These are phyloP conservation scores for Clonostachys rhizophaga DNA, from an alignment of 2,329 filamentous ascomycete species.

Conservation along the genomic window DNA sequence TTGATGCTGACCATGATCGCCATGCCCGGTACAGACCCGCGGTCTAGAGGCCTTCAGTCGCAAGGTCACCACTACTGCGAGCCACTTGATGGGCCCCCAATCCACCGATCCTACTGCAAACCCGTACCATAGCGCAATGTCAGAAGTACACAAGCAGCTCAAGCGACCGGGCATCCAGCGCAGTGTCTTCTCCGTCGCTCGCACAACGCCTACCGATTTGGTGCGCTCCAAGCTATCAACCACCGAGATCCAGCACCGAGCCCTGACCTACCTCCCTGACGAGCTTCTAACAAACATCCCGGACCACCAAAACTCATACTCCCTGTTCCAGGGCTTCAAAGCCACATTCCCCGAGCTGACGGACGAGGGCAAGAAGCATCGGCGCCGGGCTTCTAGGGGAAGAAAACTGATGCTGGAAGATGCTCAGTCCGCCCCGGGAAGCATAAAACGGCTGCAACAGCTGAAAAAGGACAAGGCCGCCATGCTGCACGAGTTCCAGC, in stretches of 20 bases:
- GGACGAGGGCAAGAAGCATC: constrained; percentile 67
- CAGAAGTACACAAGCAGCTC: constrained; percentile 84
- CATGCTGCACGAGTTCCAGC: constrained; percentile 81
- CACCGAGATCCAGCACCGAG: constrained; percentile 89
- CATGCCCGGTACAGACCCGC: constrained; percentile 55
- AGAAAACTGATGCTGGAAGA: constrained; percentile 74
- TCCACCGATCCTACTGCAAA: constrained; percentile 41
- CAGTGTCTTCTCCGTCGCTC: constrained; percentile 85
- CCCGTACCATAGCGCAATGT: constrained; percentile 85
- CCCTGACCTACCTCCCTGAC: constrained; percentile 82
- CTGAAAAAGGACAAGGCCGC: constrained; percentile 76
- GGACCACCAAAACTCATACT: constrained; percentile 80
- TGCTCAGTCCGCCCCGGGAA: constrained; percentile 32
- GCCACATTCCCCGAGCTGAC: constrained; percentile 72
- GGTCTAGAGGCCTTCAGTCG: constrained; percentile 89
- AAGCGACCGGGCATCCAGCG: constrained; percentile 79
- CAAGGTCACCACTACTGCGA: constrained; percentile 92
- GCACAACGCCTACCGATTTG: constrained; percentile 88
- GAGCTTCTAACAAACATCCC: constrained; percentile 87
- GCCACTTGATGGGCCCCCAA: constrained; percentile 75
- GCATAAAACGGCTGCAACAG: constrained; percentile 62
- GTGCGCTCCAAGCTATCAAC: constrained; percentile 89
- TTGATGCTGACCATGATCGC: too few species aligned
- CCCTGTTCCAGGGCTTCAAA: constrained; percentile 94
- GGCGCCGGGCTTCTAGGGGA: constrained; percentile 66